Conservation (phyloP, 352 stramenopile genomes). For the Phytophthora crassamura region DNA sequence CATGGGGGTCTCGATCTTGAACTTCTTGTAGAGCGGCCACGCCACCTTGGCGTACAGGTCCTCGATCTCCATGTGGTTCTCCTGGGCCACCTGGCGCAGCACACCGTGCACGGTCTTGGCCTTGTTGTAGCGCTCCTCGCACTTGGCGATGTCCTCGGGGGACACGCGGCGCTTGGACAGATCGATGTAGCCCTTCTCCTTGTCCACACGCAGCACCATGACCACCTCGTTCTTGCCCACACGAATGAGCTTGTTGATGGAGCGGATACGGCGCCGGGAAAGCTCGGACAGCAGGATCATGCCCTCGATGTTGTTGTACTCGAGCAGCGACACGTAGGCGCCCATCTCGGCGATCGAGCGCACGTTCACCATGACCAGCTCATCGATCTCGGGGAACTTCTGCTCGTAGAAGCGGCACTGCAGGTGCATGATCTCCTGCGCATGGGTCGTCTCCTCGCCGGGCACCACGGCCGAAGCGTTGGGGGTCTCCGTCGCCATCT, state of each 20-base stretch:
- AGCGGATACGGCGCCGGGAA: conserved; percentile 98
- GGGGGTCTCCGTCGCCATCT: conserved; percentile 37
- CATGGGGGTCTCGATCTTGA: conserved; percentile 83
- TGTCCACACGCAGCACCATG: conserved; percentile 99
- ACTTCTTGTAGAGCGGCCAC: conserved; percentile 99
- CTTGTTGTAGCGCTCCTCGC: conserved; percentile 99
- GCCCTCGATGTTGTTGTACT: conserved; percentile 99
- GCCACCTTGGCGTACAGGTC: conserved; percentile 92
- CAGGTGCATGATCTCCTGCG: conserved; percentile 78
- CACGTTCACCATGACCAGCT: conserved; percentile 96
- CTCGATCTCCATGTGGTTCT: conserved; percentile 78
- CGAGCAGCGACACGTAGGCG: conserved; percentile 99
- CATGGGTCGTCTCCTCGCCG: conserved; percentile 55
- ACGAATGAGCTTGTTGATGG: conserved; percentile 99
- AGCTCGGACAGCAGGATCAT: conserved; percentile 99
- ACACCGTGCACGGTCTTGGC: conserved; percentile 99
- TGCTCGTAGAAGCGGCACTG: conserved; percentile 94
- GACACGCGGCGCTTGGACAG: conserved; percentile 99
- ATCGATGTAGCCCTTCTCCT: conserved; percentile 99
- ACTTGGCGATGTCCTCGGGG: conserved; percentile 99
- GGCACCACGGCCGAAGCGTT: conserved; percentile 25
- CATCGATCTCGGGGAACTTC: conserved; percentile 97
- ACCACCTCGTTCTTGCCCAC: conserved; percentile 99
- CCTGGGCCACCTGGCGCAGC: conserved; percentile 86
- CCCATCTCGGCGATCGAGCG: conserved; percentile 99